Percentiles rank a stretch among this genome's conserved stretches.
Evolutionary conservation across 108 stramenopile genomes (phyloP).

Genomic region (Cyclotella sp.): DNA sequence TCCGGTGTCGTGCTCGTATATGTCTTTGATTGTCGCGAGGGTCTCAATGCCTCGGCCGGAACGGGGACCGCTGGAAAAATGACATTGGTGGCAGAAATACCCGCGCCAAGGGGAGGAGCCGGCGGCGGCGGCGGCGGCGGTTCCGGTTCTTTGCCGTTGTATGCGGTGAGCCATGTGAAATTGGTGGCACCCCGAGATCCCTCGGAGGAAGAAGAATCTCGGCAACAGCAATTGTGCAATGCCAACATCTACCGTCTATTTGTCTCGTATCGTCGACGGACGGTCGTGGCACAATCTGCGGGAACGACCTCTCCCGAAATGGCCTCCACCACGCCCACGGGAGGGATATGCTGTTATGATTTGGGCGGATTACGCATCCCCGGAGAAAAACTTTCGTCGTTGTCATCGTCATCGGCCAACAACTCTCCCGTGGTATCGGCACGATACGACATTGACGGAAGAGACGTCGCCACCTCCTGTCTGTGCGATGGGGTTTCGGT

Average conservation of each 20-base stretch:
- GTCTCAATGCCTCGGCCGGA: conserved; percentile 18
- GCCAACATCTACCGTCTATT: conserved; percentile 36
- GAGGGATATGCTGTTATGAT: conserved; percentile 82
- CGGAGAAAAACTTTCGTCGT: neutral
- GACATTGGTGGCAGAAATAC: conserved; percentile 65
- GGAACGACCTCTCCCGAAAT: conserved; percentile 1
- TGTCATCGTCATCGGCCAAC: conserved; percentile 33
- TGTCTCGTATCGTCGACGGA: conserved; percentile 44
- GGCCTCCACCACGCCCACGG: conserved; percentile 40
- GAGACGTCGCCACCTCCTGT: conserved; percentile 57
- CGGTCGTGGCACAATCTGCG: neutral
- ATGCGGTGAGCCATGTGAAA: conserved; percentile 38
- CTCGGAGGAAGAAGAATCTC: neutral
- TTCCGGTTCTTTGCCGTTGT: neutral
- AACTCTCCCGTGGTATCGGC: conserved; percentile 59
- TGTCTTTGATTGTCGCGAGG: conserved; percentile 51
- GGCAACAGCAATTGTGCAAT: neutral
- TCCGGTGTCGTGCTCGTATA: conserved; percentile 69
- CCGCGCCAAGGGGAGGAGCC: conserved; percentile 62
- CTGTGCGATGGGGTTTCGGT: conserved; percentile 62
- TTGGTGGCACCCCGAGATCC: conserved; percentile 25
- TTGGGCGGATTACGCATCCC: conserved; percentile 64
- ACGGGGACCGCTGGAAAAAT: conserved; percentile 14
- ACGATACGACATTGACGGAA: conserved; percentile 84
- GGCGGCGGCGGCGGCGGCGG: conserved; percentile 31